Conservation (phyloP, 2,329 filamentous ascomycete genomes). For the Nemania sp. region DNA sequence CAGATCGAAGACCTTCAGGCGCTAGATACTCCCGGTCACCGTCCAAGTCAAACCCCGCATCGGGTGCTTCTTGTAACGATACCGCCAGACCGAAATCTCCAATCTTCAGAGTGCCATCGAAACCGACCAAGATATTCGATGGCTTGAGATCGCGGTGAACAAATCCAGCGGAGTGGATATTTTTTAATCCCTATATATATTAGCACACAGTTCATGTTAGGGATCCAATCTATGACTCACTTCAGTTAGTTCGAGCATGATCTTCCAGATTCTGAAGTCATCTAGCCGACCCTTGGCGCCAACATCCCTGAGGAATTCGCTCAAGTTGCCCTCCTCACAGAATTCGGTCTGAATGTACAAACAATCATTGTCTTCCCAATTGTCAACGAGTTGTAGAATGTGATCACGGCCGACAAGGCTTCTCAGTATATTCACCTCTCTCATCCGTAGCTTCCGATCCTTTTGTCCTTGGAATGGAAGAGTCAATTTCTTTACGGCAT, state of each 20-base stretch:
- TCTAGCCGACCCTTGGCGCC: constrained; percentile 86
- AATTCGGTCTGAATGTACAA: constrained; percentile 98
- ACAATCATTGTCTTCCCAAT: constrained; percentile 83
- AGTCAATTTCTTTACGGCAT: constrained; percentile 92
- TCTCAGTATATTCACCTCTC: constrained; percentile 80
- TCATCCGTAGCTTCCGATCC: constrained; percentile 81
- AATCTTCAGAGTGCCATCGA: constrained; percentile 81
- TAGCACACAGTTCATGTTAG: neutral
- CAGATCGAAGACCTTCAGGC: constrained; percentile 84
- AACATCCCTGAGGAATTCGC: constrained; percentile 80
- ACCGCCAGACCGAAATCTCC: constrained; percentile 85
- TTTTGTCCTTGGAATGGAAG: constrained; percentile 75
- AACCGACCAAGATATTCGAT: constrained; percentile 80
- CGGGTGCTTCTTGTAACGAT: constrained; percentile 11
- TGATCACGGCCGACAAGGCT: constrained; percentile 81
- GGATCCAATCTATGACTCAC: constrained; percentile 56
- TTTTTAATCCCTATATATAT: constrained; percentile 71
- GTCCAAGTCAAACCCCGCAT: constrained; percentile 77
- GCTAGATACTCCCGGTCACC: constrained; percentile 96
- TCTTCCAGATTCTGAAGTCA: constrained; percentile 99
- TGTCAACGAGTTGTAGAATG: constrained; percentile 79
- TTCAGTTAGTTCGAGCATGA: constrained; percentile 80
- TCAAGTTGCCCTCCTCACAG: constrained; percentile 90
- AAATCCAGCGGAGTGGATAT: constrained; percentile 86
- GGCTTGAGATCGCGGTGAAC: constrained; percentile 86